Conservation (phyloP, 768 basidiomycete species). For the Suillus fuscotomentosus region DNA sequence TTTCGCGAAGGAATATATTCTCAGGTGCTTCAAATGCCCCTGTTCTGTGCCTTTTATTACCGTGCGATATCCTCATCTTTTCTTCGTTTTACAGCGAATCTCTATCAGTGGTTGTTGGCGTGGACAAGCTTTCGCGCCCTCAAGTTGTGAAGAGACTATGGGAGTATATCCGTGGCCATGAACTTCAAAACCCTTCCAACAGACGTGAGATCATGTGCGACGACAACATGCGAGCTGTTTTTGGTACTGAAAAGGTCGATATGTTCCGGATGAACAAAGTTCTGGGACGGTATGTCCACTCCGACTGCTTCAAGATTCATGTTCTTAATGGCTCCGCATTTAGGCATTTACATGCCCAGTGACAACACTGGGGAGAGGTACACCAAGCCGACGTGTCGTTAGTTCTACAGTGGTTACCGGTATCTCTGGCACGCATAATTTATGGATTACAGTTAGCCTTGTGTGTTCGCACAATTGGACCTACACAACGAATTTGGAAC, state of each 20-base stretch:
- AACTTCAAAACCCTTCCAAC: conserved; percentile 83
- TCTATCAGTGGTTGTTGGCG: conserved; percentile 65
- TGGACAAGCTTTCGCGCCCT: conserved; percentile 74
- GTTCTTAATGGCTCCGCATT: conserved; percentile 1
- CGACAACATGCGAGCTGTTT: conserved; percentile 64
- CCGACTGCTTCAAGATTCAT: background rate
- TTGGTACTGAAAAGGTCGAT: conserved; percentile 78
- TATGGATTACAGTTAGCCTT: background rate
- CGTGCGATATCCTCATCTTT: conserved; percentile 5
- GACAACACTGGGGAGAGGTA: conserved; percentile 3
- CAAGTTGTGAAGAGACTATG: conserved; percentile 91
- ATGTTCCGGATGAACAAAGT: conserved; percentile 98
- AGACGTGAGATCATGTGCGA: conserved; percentile 88
- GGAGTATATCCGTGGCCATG: conserved; percentile 81
- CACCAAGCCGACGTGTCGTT: background rate
- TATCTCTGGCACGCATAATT: background rate
- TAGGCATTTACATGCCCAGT: conserved; percentile 33
- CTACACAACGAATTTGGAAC: background rate
- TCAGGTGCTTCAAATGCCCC: conserved; percentile 50
- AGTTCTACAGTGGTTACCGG: background rate
- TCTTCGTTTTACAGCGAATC: conserved; percentile 51
- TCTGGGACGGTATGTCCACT: conserved; percentile 60
- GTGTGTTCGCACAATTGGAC: background rate
- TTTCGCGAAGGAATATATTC: conserved; percentile 71
- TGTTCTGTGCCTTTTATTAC: conserved; percentile 5